phyloP scores from a whole-genome alignment of 805 yeast species.

The Pichia deserticola region DNA sequence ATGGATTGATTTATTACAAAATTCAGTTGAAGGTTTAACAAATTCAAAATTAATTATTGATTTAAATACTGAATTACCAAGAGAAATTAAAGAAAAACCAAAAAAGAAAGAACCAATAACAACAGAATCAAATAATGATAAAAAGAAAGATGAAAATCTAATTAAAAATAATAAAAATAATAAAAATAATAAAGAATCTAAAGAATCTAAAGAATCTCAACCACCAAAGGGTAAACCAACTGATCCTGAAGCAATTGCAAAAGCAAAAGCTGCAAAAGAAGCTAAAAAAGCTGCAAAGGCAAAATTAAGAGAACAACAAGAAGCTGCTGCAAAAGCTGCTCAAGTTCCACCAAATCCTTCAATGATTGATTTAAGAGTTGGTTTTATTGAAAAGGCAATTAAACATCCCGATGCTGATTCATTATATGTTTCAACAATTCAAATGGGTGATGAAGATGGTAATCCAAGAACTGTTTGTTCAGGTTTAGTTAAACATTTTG shows the following conservation, averaged over 20 bases:
- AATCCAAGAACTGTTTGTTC: slow-evolving; percentile 94
- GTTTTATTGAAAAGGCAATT: slow-evolving; percentile 92
- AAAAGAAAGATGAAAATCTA: slow-evolving; percentile 11
- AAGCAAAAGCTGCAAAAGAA: slow-evolving; percentile 31
- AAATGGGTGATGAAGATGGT: slow-evolving; percentile 92
- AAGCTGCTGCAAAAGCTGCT: slow-evolving; percentile 46
- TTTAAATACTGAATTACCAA: slow-evolving; percentile 57
- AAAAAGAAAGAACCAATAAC: slow-evolving; percentile 20
- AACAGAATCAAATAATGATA: no score
- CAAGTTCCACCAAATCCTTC: slow-evolving; percentile 72
- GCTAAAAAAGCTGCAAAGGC: slow-evolving; percentile 39
- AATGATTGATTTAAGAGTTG: slow-evolving; percentile 87
- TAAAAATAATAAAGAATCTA: no score
- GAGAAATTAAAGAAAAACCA: slow-evolving; percentile 35
- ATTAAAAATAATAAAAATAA: slow-evolving; percentile 10
- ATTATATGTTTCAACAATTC: slow-evolving; percentile 91
- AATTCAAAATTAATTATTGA: slow-evolving; percentile 42
- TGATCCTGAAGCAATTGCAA: slow-evolving; percentile 27
- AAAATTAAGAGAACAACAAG: slow-evolving; percentile 50
- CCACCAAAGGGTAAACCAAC: slow-evolving; percentile 19
- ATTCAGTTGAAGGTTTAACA: slow-evolving; percentile 39
- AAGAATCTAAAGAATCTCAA: slow-evolving; percentile 11
- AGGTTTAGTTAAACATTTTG: slow-evolving; percentile 84
- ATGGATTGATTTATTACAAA: slow-evolving; percentile 88
- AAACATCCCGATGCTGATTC: slow-evolving; percentile 98